These are phyloP conservation scores for Flueggea neowawraea DNA, from an alignment of 441 rosid genomes.

Conservation along the genomic window DNA sequence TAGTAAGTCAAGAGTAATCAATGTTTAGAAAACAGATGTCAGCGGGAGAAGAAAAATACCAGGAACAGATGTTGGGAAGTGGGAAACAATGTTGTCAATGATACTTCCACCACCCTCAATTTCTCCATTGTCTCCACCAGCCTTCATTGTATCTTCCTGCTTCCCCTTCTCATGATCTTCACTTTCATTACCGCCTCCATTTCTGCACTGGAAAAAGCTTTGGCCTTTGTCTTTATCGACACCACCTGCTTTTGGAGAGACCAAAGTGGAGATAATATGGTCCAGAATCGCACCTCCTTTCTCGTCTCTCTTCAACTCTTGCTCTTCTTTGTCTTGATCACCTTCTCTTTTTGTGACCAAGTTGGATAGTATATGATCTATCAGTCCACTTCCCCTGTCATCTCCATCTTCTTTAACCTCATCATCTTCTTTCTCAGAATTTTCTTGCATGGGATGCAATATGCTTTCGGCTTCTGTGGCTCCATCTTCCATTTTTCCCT, in stretches of 20 bases:
- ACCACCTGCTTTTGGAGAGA: constrained; percentile 25
- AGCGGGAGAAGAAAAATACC: constrained; percentile 15
- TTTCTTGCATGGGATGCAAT: constrained; percentile 10
- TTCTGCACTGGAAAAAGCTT: background rate
- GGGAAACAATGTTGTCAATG: constrained; percentile 51
- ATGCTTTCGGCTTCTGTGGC: constrained; percentile 40
- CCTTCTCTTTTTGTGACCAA: constrained; percentile 2
- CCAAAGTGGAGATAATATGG: constrained; percentile 32
- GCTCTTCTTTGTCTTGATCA: background rate
- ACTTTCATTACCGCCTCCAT: background rate
- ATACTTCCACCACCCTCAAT: constrained; percentile 29
- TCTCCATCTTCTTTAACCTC: constrained; percentile 2
- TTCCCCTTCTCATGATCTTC: constrained; percentile 6
- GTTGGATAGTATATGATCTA: too few relatives aligned
- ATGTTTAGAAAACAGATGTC: too few relatives aligned
- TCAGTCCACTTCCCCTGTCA: too few relatives aligned
- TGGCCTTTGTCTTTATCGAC: constrained; percentile 7
- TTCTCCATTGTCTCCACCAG: constrained; percentile 7
- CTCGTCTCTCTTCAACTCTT: constrained; percentile 19
- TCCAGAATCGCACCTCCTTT: constrained; percentile 32
- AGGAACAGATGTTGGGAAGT: constrained; percentile 49
- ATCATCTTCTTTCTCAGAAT: constrained; percentile 13
- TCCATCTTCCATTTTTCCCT: constrained; percentile 43
- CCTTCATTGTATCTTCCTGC: background rate
- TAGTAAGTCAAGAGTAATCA: too few relatives aligned